Percentiles rank a stretch among this genome's conserved stretches.
These are phyloP conservation scores for Thraustotheca clavata DNA, from an alignment of 352 stramenopile species.

Conservation along the genomic window DNA sequence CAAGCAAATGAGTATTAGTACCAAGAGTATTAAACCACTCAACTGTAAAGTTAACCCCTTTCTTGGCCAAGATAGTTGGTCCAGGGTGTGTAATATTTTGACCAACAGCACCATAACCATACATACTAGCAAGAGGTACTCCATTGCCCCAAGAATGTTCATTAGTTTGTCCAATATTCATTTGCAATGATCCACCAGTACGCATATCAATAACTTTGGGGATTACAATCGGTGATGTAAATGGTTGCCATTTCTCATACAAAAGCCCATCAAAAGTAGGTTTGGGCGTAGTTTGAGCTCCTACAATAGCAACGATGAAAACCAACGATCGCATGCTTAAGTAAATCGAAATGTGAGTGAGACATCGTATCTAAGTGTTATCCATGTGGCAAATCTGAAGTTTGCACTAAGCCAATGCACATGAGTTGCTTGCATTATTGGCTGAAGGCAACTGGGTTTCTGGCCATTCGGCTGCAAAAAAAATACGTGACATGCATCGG, in stretches of 20 bases:
- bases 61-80: conserved; percentile 41
- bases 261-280: background rate
- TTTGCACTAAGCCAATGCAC: too few relatives aligned
- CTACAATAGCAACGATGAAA: background rate
- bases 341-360: too few relatives aligned
- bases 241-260: conserved; percentile 27
- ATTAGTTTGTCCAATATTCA: conserved; percentile 30
- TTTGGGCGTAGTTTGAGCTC: background rate
- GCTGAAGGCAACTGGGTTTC: too few relatives aligned
- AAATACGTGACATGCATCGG: too few relatives aligned
- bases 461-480: too few relatives aligned
- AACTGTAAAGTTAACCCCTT: conserved; percentile 33
- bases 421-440: too few relatives aligned
- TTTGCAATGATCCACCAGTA: conserved; percentile 29
- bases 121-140: conserved; percentile 34
- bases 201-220: conserved; percentile 38
- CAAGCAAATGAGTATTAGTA: conserved; percentile 38
- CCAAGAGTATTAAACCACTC: conserved; percentile 48
- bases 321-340: too few relatives aligned
- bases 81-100: conserved; percentile 29
- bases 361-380: too few relatives aligned
- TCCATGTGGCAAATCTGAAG: too few relatives aligned
- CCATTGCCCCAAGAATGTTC: conserved; percentile 41
- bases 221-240: conserved; percentile 27
- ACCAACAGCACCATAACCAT: conserved; percentile 29